A percentile compares a stretch with the other conserved stretches of the same genome.
Conservation (phyloP, 148 eudicot genomes). For the Rhododendron williamsianum region DNA sequence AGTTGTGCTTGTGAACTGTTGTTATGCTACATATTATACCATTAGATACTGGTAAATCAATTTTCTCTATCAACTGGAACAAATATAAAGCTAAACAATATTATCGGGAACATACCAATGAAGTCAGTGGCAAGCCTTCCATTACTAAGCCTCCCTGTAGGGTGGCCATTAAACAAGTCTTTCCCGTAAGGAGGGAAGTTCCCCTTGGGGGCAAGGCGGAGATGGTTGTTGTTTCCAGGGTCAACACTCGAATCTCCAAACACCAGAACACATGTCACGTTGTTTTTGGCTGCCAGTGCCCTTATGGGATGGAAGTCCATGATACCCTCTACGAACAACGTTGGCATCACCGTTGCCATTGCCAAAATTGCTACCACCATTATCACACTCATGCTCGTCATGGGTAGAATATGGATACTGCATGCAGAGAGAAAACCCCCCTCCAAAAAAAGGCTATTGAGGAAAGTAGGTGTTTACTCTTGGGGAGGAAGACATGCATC, state of each 20-base stretch:
- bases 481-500: not conserved
- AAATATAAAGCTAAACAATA: not conserved
- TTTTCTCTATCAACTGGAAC: not conserved
- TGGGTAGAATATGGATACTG: not conserved
- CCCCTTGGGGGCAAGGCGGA: conserved; percentile 18
- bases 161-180: conserved; percentile 28
- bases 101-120: conserved; percentile 22
- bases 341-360: not conserved
- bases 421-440: not conserved
- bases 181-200: conserved; percentile 48
- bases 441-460: not conserved
- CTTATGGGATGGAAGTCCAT: conserved; percentile 16
- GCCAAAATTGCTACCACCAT: not conserved
- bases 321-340: conserved; percentile 6
- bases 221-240: conserved; percentile 52
- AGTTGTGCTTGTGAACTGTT: not conserved
- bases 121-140: conserved; percentile 51
- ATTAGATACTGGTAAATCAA: not conserved
- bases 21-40: not conserved
- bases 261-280: conserved; percentile 35
- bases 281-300: conserved; percentile 20
- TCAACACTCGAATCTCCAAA: conserved; percentile 87
- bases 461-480: not conserved
- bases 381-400: not conserved
- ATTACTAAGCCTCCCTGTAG: conserved; percentile 46